Evolutionary conservation across 805 yeast genomes (phyloP), one percentile per base, ranked within the genome.

Genomic region (Myxozyma kluyveri): DNA sequence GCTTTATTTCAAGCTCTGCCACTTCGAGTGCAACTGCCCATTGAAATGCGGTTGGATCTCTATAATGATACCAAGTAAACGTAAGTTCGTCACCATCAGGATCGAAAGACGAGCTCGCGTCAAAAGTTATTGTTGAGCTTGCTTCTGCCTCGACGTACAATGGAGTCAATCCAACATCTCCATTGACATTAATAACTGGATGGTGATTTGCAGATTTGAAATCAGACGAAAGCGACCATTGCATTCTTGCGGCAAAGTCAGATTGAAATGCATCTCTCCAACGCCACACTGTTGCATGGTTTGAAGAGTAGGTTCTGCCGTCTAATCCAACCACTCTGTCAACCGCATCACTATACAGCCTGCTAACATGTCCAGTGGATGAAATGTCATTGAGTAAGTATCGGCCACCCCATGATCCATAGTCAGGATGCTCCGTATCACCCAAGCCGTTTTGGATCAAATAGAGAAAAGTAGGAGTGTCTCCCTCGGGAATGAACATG

Each of bases 171-270:
- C 45, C 36, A 10, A 19, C 29, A 36, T 10, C n/a, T 2, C 49
- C 45, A 35, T 45, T 39, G 44, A 45, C n/a, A 22, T 7, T 12
- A 18, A 39, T 26, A 26, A 37, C 44, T 9, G 49, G 49, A 17
- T 18, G 37, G 26, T 45, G 49, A 23, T 45, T 45, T 6, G 27
- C 48, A 14, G 23, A 31, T 9, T 19, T 14, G 29, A 33, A 7
- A 35, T 37, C 42, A 10, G 32, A 18, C 12, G 29, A 7, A 10
- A 45, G 22, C 21, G 49, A 37, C 49, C 49, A 45, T n/a, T 33
- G 47, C 47, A 45, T 45, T 18, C 49, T 22, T 12, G 35, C 49
- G 19, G 49, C 49, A 45, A 45, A 45, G 36, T 45, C 49, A n/a
- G 14, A 3, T 22, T 45, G 49, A 21, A 33, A 45, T 10, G 43